Evolutionary conservation across 176 grass and related monocot species (phyloP), one percentile per base, ranked within the genome.

Genomic region (Leersia perrieri): DNA sequence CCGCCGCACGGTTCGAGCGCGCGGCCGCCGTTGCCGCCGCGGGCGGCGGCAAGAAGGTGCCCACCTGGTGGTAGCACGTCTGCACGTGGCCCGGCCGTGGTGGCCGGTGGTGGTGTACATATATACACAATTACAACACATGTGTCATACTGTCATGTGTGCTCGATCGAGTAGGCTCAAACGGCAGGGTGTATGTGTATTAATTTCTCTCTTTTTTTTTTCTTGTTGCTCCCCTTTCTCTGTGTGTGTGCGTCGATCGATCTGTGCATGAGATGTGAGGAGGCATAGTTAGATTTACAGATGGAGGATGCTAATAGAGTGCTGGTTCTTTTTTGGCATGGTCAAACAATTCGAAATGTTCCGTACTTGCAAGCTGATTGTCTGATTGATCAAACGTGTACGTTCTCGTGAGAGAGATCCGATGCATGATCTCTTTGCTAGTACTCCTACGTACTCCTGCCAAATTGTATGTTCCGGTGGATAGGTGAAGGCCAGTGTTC

Each of bases 1-100:
- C 92, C 2, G 82, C 85, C 33, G 76, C 92, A 0, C 12, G 85
- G 15, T 98, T 98, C 70, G 95, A 98, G 86, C 80, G 81, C 31
- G 90, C 73, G 7, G 80, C 86, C 49, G 94, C 94, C 44, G 73
- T 80, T 25, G 88, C 90, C 66, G 90, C 82, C 72, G 73, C 66
- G 0, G 88, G 69, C 16, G 83, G 58, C 30, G 66, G 85, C 55
- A 86, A 76, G 87, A 84, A 91, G 53, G 70, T 53, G 53, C 80
- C 45, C 61, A 63, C 33, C 3, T 82, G 88, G 88, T 90, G 88
- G 70, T 88, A 78, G 82, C 81, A 49, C n/a, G 66, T 77, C 86
- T 74, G 82, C 81, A 49, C n/a, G 66, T 77, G 55, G 76, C 58
- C 51, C 9, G 7, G 9, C 5, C 20, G 69, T 30, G 82, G 69